Percentiles rank a stretch among this genome's conserved stretches.
Evolutionary conservation across 129 eudicot genomes (phyloP).

Genomic region (Tanacetum coccineum): DNA sequence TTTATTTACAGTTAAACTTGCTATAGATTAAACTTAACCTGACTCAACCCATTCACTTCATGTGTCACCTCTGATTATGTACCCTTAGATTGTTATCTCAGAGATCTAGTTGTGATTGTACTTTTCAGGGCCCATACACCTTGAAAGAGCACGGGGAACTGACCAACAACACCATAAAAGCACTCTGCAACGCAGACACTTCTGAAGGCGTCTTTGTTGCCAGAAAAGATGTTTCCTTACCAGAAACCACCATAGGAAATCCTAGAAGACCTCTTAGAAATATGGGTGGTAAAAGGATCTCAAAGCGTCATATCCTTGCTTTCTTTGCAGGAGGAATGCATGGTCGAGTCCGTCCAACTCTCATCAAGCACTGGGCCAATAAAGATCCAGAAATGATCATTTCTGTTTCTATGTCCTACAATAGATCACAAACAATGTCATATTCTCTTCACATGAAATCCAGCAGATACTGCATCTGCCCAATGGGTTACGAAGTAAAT

Average conservation of each 20-base stretch:
- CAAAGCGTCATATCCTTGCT: slow-evolving; percentile 83
- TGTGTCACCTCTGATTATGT: not conserved
- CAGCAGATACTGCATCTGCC: slow-evolving; percentile 88
- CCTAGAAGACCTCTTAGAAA: slow-evolving; percentile 59
- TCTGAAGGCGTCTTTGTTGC: slow-evolving; percentile 71
- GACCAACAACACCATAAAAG: slow-evolving; percentile 67
- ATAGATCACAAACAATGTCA: slow-evolving; percentile 46
- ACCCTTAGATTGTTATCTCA: slow-evolving; percentile 10
- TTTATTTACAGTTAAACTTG: no score
- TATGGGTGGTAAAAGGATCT: slow-evolving; percentile 78
- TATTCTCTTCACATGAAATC: slow-evolving; percentile 87
- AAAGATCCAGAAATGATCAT: slow-evolving; percentile 69
- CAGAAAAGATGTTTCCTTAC: slow-evolving; percentile 80
- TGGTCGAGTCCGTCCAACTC: slow-evolving; percentile 80
- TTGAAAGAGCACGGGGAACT: slow-evolving; percentile 68
- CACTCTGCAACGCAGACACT: slow-evolving; percentile 80
- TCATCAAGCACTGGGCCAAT: slow-evolving; percentile 63
- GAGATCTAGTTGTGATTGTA: not conserved
- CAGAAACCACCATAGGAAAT: slow-evolving; percentile 76
- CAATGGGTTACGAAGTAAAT: slow-evolving; percentile 94
- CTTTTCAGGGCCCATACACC: slow-evolving; percentile 82
- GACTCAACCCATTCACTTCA: no score
- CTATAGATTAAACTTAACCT: no score
- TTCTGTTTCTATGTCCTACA: slow-evolving; percentile 52
- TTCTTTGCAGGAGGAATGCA: slow-evolving; percentile 88